A percentile compares a stretch with the other conserved stretches of the same genome.
Conservation (phyloP, 2,329 filamentous ascomycete genomes). For the Verticillium tricorpus region DNA sequence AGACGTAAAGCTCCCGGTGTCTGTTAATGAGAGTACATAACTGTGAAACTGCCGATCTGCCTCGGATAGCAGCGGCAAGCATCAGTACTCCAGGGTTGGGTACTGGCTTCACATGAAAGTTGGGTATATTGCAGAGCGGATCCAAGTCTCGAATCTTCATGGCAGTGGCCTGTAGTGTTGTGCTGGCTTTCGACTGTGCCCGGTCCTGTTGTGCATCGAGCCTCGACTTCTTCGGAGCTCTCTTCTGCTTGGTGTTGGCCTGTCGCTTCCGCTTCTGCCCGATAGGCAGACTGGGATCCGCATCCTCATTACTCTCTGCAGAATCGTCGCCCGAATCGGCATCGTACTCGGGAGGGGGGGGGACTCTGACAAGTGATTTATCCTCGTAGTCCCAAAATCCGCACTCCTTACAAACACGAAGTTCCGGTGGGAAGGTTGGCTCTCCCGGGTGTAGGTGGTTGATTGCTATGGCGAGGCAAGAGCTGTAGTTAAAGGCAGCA, state of each 20-base stretch:
- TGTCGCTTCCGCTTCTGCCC: background rate
- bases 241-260: background rate
- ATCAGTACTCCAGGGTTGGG: background rate
- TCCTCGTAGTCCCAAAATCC: background rate
- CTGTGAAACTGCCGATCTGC: background rate
- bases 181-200: background rate
- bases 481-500: background rate
- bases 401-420: constrained; percentile 1
- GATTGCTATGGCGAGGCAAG: constrained; percentile 1
- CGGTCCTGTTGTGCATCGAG: background rate
- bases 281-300: background rate
- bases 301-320: background rate
- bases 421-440: background rate
- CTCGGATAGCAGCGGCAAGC: background rate
- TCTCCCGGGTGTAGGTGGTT: constrained; percentile 1
- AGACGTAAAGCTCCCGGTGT: background rate
- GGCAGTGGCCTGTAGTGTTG: background rate
- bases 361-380: background rate
- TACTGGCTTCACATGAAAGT: background rate
- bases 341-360: background rate
- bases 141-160: background rate
- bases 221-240: background rate
- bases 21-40: background rate
- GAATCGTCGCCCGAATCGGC: background rate
- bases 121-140: background rate